Evolutionary conservation across 805 yeast genomes (phyloP), one percentile per base, ranked within the genome.

Genomic region (Monosporozyma siamensis): DNA sequence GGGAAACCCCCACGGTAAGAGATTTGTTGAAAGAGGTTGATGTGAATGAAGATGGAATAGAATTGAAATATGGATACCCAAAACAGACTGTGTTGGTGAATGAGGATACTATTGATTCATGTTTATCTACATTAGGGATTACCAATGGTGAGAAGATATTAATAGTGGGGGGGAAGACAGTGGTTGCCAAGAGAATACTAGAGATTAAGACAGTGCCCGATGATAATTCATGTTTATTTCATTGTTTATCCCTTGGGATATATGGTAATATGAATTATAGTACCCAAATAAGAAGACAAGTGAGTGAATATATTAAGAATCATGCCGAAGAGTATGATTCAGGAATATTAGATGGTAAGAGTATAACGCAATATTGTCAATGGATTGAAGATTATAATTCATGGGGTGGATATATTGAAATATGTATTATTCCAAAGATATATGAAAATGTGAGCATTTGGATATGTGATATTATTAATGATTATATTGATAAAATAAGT

Each of bases 391-490:
- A 70, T 43, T 70, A 70, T 15, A 76, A 70, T 27, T 71, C 82
- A 14, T 83, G 92, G 94, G 94, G 94, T 24, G 94, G 94, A 6
- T 90, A 86, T 2, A 82, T 83, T 38, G 94, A 83, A 55, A 61
- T 82, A 37, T 75, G 78, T 7, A 79, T 83, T 6, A 55, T 83
- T 23, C 69, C 84, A 2, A 66, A 29, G 69, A 26, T 67, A 70
- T 47, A 66, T 80, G 32, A 64, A 66, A 4, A n/a, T 35, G 59
- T 80, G 5, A 66, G 72, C 3, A 77, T 83, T 34, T 65, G 70
- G 42, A 77, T 86, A 9, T 56, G 80, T 23, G 92, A 83, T 52
- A 75, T 83, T 20, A 80, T 77, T 50, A 77, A 76, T 45, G 75
- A 75, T 5, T 66, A 76, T 21, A 58, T 72, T 29, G 82, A 81